Conservation (phyloP, 257 asterid genomes). For the Fraxinus quadrangulata region DNA sequence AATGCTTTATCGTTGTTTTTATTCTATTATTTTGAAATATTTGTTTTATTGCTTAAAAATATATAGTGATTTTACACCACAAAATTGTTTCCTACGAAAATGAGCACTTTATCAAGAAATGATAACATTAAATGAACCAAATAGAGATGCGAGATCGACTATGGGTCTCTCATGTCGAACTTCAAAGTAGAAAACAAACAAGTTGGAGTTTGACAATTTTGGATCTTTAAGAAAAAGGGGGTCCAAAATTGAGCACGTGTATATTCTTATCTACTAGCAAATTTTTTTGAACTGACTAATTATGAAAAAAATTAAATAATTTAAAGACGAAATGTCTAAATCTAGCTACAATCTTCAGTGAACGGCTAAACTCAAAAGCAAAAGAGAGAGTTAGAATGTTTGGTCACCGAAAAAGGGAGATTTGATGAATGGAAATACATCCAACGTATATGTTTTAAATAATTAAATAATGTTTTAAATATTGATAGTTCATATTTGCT, state of each 20-base stretch:
- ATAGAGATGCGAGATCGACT: background rate
- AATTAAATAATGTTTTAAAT: no score
- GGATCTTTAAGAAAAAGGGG: background rate
- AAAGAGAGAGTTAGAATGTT: no score
- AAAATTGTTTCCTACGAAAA: background rate
- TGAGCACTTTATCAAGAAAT: background rate
- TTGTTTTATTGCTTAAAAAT: background rate
- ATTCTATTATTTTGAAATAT: background rate
- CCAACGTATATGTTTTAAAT: no score
- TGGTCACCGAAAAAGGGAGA: no score
- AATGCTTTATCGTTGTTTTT: background rate
- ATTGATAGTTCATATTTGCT: no score
- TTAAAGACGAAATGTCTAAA: no score
- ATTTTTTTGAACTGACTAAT: background rate
- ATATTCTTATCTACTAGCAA: background rate
- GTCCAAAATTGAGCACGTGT: background rate
- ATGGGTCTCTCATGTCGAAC: background rate
- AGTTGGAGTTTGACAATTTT: background rate
- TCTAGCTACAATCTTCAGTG: no score
- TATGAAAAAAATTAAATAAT: background rate
- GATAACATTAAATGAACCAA: background rate
- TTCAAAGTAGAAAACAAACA: background rate
- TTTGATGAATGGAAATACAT: no score
- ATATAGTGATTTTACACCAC: background rate
- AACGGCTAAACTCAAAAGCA: no score